These are phyloP conservation scores for Chaetomium fimeti DNA, from an alignment of 495 filamentous ascomycete genomes.

Conservation along the genomic window DNA sequence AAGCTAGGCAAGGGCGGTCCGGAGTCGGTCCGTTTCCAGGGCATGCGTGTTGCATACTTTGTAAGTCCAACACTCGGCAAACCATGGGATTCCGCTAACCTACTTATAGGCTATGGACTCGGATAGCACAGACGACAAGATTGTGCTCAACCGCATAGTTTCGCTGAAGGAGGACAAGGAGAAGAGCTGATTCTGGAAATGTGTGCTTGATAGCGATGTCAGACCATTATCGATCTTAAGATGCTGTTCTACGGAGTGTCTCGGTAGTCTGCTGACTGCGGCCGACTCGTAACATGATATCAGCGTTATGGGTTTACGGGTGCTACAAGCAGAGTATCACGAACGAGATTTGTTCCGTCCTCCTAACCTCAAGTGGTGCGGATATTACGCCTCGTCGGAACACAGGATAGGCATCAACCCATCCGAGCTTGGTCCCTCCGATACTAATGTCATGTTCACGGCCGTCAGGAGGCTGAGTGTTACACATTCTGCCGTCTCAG, in stretches of 20 bases:
- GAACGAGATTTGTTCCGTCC: not conserved
- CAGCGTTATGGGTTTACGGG: not conserved
- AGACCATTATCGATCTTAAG: not conserved
- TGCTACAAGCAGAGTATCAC: not conserved
- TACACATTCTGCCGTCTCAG: not conserved
- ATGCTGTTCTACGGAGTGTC: not conserved
- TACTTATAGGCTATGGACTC: constrained; percentile 61
- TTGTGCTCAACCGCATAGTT: constrained; percentile 90
- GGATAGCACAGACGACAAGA: constrained; percentile 70
- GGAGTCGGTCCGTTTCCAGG: constrained; percentile 88
- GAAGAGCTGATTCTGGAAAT: constrained; percentile 48
- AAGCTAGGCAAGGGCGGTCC: constrained; percentile 56
- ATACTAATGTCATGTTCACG: not conserved
- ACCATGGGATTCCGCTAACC: constrained; percentile 23
- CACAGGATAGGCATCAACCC: not conserved
- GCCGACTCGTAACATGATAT: not conserved
- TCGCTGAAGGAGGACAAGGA: constrained; percentile 85
- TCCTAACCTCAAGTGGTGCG: not conserved
- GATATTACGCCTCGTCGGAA: not conserved
- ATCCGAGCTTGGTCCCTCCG: not conserved
- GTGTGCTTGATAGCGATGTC: not conserved
- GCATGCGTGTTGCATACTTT: constrained; percentile 87
- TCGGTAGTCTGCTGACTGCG: not conserved
- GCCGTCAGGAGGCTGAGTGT: not conserved
- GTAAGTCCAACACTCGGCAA: constrained; percentile 28